A percentile compares a stretch with the other conserved stretches of the same genome.
These are phyloP conservation scores for Apophysomyces ossiformis DNA, from an alignment of 371 early-diverging fungal genomes.

Conservation along the genomic window DNA sequence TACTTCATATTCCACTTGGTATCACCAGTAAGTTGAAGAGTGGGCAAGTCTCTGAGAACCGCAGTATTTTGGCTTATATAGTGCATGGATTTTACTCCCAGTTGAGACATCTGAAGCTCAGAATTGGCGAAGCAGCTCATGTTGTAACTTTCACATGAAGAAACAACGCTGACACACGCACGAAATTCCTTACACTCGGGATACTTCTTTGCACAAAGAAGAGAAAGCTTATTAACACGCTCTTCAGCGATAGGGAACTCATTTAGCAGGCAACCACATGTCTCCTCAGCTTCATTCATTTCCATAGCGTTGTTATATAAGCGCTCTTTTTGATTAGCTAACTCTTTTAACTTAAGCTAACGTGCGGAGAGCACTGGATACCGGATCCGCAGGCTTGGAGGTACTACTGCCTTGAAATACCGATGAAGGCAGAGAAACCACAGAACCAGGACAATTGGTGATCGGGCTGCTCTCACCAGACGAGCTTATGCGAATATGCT, in stretches of 20 bases:
- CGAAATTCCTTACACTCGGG: not conserved
- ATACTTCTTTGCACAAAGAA: not conserved
- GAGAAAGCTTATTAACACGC: not conserved
- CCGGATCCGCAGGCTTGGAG: too few relatives aligned
- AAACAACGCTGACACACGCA: not conserved
- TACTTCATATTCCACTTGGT: too few relatives aligned
- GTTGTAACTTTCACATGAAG: not conserved
- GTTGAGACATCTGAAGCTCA: not conserved
- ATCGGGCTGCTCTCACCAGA: too few relatives aligned
- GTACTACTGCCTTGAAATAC: too few relatives aligned
- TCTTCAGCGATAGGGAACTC: not conserved
- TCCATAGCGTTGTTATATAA: not conserved
- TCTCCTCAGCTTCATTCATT: not conserved
- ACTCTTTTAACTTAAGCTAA: not conserved
- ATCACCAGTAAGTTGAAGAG: too few relatives aligned
- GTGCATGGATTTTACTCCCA: not conserved
- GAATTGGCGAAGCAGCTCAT: not conserved
- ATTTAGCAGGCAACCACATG: not conserved
- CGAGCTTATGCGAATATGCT: too few relatives aligned
- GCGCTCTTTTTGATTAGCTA: not conserved
- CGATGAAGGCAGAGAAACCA: too few relatives aligned
- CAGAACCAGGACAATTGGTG: too few relatives aligned
- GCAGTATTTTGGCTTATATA: not conserved
- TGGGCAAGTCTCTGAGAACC: too few relatives aligned
- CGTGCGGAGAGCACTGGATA: too few relatives aligned